A percentile compares a stretch with the other conserved stretches of the same genome.
These are phyloP conservation scores for Apodospora peruviana DNA, from an alignment of 495 filamentous ascomycete genomes.

Conservation along the genomic window DNA sequence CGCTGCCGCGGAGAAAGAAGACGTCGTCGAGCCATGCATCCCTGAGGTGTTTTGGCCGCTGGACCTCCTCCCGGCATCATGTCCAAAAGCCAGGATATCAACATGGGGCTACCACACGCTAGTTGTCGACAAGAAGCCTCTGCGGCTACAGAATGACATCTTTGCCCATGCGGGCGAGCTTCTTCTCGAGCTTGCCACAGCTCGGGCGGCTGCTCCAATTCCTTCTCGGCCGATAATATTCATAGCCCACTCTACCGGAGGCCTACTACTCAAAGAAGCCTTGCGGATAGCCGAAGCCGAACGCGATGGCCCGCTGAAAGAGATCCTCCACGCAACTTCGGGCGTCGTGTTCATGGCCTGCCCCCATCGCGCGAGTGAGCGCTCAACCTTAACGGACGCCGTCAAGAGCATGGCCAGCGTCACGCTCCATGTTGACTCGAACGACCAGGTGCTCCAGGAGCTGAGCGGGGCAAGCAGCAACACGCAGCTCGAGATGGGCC, in stretches of 20 bases:
- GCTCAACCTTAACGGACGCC: constrained; percentile 21
- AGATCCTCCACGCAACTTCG: constrained; percentile 24
- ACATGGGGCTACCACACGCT: constrained; percentile 34
- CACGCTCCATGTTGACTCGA: constrained; percentile 17
- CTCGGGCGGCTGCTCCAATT: constrained; percentile 9
- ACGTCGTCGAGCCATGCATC: neutral
- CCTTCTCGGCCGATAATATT: constrained; percentile 24
- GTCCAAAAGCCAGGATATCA: constrained; percentile 27
- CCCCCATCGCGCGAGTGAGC: constrained; percentile 28
- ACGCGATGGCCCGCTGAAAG: constrained; percentile 20
- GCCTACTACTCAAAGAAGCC: constrained; percentile 33
- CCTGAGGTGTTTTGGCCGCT: constrained; percentile 30
- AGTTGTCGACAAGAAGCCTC: constrained; percentile 19
- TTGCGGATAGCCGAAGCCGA: constrained; percentile 26
- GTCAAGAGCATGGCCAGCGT: constrained; percentile 28
- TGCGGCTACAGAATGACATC: constrained; percentile 24
- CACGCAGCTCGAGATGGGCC: constrained; percentile 16
- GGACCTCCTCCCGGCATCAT: constrained; percentile 28
- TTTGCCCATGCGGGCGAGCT: constrained; percentile 29
- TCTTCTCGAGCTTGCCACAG: constrained; percentile 19
- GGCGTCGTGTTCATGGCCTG: constrained; percentile 28
- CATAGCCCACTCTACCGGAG: constrained; percentile 31
- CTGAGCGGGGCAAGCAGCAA: constrained; percentile 25
- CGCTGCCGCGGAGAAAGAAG: neutral
- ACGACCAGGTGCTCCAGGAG: constrained; percentile 21